phyloP scores from a whole-genome alignment of 805 yeast species.

The Candida dajiaensis region DNA sequence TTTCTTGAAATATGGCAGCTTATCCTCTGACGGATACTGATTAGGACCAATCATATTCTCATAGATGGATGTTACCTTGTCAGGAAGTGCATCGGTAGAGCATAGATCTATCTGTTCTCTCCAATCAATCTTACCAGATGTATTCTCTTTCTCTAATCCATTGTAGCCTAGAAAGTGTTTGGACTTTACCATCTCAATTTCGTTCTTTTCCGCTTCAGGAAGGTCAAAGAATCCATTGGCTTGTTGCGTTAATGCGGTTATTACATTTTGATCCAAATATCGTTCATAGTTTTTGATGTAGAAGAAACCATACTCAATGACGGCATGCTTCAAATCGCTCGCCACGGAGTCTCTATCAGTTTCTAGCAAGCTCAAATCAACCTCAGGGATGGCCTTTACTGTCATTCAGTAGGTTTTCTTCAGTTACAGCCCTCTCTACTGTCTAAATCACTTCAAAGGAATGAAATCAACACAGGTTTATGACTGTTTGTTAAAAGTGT shows the following conservation, averaged over 20 bases:
- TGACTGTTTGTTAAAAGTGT: too few relatives aligned
- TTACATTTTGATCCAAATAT: conserved; percentile 23
- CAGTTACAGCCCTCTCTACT: background rate
- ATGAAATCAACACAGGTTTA: too few relatives aligned
- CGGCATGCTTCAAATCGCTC: conserved; percentile 28
- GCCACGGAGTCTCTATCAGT: conserved; percentile 4
- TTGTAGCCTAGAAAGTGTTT: conserved; percentile 43
- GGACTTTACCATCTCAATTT: conserved; percentile 34
- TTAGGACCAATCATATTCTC: conserved; percentile 42
- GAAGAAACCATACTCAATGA: conserved; percentile 35
- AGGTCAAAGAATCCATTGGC: conserved; percentile 28
- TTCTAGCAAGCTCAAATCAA: conserved; percentile 10
- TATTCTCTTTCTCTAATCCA: conserved; percentile 38
- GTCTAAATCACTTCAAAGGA: too few relatives aligned
- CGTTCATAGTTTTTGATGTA: conserved; percentile 28
- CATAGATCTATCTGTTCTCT: conserved; percentile 44
- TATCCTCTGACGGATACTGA: conserved; percentile 34
- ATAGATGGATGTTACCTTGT: conserved; percentile 24
- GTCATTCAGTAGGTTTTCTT: background rate
- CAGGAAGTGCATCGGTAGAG: conserved; percentile 40
- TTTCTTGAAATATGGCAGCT: conserved; percentile 31
- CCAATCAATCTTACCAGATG: conserved; percentile 40
- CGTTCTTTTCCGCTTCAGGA: conserved; percentile 28
- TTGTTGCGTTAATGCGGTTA: conserved; percentile 26
- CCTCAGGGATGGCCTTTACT: conserved; percentile 10